Evolutionary conservation across 2,329 filamentous ascomycete genomes (phyloP), one percentile per base, ranked within the genome.

Genomic region (Coniochaeta sp.): DNA sequence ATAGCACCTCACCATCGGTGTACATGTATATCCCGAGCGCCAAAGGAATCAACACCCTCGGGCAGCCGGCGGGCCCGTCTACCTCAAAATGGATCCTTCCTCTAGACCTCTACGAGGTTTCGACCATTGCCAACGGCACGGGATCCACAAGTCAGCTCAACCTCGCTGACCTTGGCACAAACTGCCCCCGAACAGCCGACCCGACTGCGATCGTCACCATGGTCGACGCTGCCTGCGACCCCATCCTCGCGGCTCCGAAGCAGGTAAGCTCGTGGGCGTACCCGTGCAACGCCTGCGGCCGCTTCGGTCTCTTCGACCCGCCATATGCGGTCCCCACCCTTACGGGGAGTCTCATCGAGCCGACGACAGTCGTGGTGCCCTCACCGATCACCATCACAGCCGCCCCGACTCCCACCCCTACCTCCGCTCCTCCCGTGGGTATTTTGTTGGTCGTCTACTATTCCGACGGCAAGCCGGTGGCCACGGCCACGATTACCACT

Each of bases 271-370:
- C 63, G 1, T 76, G 72, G 72, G 71, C 70, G 8, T 69, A 67
- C 38, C 74, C 73, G 1, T 73, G 72, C 61, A 69, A 69, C 58
- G 70, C 70, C 6, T 74, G 74, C 63, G 70, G 69, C 14, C 63
- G 64, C 6, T 70, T 75, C 62, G 74, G 74, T 2, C 66, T 76
- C 4, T 76, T 75, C 62, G 74, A 76, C 59, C 73, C 73, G 6
- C 73, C 73, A 9, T 75, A 74, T 64, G 73, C 74, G 19, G 67
- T 76, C 16, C 72, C 73, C 3, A 67, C 73, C 12, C 56, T 72
- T 6, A 67, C 65, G 16, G 71, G 70, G 2, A 63, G 66, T 3
- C 66, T 71, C 17, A 58, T 69, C 3, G 62, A 58, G 47, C 62
- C 67, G 5, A 67, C 67, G 16, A 61, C 62, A 8, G 58, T 58